phyloP scores from a whole-genome alignment of 1,139 yeast genomes.

The Eremothecium cymbalariae region DNA sequence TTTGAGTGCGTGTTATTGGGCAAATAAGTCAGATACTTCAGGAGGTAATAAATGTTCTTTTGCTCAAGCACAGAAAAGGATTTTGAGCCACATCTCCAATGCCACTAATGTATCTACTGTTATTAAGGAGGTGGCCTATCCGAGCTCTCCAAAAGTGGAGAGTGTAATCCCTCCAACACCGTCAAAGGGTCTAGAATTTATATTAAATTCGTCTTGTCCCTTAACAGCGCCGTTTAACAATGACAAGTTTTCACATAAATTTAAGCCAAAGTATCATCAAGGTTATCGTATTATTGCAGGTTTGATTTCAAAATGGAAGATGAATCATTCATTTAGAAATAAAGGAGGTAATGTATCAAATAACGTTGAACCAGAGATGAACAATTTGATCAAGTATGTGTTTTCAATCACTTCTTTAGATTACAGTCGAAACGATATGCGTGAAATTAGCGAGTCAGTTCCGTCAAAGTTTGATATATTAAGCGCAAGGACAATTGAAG shows the following conservation, averaged over 20 bases:
- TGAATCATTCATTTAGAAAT: conserved; percentile 16
- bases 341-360: conserved; percentile 3
- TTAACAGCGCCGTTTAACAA: conserved; percentile 17
- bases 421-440: conserved; percentile 13
- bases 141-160: conserved; percentile 38
- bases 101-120: conserved; percentile 26
- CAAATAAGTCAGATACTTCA: background rate
- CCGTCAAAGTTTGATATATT: conserved; percentile 58
- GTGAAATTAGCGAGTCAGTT: conserved; percentile 26
- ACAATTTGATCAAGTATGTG: conserved; percentile 35
- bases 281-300: conserved; percentile 20
- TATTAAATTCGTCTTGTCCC: conserved; percentile 23
- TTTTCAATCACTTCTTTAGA: conserved; percentile 35
- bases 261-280: conserved; percentile 10
- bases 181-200: conserved; percentile 50
- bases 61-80: background rate
- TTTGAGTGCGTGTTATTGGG: conserved; percentile 14
- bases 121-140: conserved; percentile 31
- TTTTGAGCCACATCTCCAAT: conserved; percentile 12
- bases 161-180: conserved; percentile 59
- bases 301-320: conserved; percentile 28
- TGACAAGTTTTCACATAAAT: background rate
- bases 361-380: conserved; percentile 22
- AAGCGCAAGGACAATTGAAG: conserved; percentile 74
- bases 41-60: background rate